These are phyloP conservation scores for Thalassiosira delicatula DNA, from an alignment of 352 stramenopile species.

Conservation along the genomic window DNA sequence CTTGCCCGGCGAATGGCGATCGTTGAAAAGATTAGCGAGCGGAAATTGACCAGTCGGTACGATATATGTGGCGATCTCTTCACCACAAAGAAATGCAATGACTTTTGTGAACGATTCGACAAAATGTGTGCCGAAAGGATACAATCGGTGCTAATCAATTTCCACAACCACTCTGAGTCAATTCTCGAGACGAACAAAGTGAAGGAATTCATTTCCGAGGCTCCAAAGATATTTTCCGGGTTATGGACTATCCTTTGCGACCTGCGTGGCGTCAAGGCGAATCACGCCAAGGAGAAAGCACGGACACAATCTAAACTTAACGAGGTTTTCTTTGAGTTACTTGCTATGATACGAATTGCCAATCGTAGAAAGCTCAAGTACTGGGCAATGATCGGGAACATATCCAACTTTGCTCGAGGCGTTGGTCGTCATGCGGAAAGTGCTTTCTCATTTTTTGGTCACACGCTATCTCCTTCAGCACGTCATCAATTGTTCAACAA, in stretches of 20 bases:
- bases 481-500: background rate
- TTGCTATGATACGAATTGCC: background rate
- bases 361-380: background rate
- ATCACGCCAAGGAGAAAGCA: background rate
- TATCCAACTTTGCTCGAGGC: slow-evolving; percentile 22
- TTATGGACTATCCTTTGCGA: background rate
- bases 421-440: slow-evolving; percentile 3
- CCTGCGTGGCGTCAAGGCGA: background rate
- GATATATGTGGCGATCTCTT: no score
- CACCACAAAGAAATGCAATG: background rate
- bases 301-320: background rate
- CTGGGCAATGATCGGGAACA: slow-evolving; percentile 19
- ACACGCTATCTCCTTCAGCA: background rate
- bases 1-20: background rate
- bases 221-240: background rate
- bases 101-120: slow-evolving; percentile 4
- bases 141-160: background rate
- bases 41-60: no score
- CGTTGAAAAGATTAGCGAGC: background rate
- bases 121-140: background rate
- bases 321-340: slow-evolving; percentile 8
- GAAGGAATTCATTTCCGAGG: background rate
- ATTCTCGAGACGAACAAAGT: background rate
- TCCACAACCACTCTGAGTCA: slow-evolving; percentile 2
- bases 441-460: slow-evolving; percentile 11